Evolutionary conservation across 805 yeast genomes (phyloP).

Genomic region (Suhomyces sp.): DNA sequence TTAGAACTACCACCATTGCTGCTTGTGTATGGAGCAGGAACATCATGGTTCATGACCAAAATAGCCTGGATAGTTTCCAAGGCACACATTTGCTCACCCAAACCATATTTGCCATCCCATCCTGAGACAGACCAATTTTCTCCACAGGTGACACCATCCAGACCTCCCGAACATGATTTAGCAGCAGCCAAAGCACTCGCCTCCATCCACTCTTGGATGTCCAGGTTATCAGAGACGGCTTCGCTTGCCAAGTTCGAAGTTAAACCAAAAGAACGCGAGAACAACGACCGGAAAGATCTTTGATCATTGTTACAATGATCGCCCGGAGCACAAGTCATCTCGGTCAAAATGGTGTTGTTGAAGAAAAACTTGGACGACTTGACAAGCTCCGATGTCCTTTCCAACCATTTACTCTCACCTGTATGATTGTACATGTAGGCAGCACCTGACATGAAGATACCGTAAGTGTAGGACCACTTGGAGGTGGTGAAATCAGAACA

Average conservation of each 20-base stretch:
- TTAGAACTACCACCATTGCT: slow-evolving; percentile 36
- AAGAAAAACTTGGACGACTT: slow-evolving; percentile 44
- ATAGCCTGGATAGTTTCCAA: slow-evolving; percentile 58
- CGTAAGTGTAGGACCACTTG: slow-evolving; percentile 73
- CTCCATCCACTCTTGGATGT: slow-evolving; percentile 33
- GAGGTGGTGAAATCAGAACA: slow-evolving; percentile 48
- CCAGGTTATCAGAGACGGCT: slow-evolving; percentile 14
- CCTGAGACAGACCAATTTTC: slow-evolving; percentile 56
- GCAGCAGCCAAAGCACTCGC: slow-evolving; percentile 69
- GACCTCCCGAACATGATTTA: slow-evolving; percentile 69
- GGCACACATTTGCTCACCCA: slow-evolving; percentile 79
- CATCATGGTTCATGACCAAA: slow-evolving; percentile 35
- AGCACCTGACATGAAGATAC: slow-evolving; percentile 61
- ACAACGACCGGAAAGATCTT: slow-evolving; percentile 69
- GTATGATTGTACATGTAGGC: slow-evolving; percentile 69
- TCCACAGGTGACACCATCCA: slow-evolving; percentile 84
- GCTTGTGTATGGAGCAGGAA: slow-evolving; percentile 30
- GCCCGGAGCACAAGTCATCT: slow-evolving; percentile 54
- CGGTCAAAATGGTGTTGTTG: slow-evolving; percentile 52
- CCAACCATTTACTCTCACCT: slow-evolving; percentile 42
- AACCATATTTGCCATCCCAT: slow-evolving; percentile 66
- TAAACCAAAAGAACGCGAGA: slow-evolving; percentile 59
- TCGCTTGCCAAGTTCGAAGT: slow-evolving; percentile 55
- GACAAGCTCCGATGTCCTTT: slow-evolving; percentile 35
- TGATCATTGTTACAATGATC: slow-evolving; percentile 69